Percentiles rank a stretch among this genome's conserved stretches.
Evolutionary conservation across 495 filamentous ascomycete species (phyloP).

Genomic region (Penicillium longicatenatum): DNA sequence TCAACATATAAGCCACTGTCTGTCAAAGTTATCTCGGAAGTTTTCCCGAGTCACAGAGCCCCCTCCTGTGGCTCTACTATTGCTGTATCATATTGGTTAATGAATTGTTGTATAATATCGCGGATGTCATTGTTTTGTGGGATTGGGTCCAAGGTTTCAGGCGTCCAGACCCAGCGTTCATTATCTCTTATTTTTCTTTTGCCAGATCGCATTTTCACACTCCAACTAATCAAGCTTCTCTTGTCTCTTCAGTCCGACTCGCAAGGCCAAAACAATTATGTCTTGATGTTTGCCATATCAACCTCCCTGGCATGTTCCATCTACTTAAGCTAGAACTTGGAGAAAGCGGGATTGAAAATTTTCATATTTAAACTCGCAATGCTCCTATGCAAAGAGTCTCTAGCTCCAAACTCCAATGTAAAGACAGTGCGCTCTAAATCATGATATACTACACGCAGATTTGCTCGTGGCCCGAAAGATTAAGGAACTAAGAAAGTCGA

Average conservation of each 20-base stretch:
- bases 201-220: background rate
- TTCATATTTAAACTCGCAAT: background rate
- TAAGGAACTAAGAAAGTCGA: slow-evolving; percentile 29
- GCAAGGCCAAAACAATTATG: background rate
- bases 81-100: slow-evolving; percentile 18
- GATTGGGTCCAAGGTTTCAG: background rate
- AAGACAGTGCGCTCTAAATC: slow-evolving; percentile 6
- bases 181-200: slow-evolving; percentile 4
- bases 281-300: background rate
- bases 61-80: background rate
- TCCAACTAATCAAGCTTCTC: background rate
- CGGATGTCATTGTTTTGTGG: slow-evolving; percentile 17
- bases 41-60: background rate
- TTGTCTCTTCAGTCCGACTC: background rate
- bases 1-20: background rate
- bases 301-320: background rate
- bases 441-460: background rate
- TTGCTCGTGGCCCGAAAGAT: background rate
- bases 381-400: background rate
- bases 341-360: background rate
- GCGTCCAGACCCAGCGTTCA: background rate
- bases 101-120: slow-evolving; percentile 21
- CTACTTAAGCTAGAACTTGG: background rate
- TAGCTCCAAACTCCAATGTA: slow-evolving; percentile 2
- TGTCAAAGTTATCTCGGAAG: background rate